Evolutionary conservation across 768 basidiomycete genomes (phyloP), one percentile per base, ranked within the genome.

Genomic region (Suillus americanus): DNA sequence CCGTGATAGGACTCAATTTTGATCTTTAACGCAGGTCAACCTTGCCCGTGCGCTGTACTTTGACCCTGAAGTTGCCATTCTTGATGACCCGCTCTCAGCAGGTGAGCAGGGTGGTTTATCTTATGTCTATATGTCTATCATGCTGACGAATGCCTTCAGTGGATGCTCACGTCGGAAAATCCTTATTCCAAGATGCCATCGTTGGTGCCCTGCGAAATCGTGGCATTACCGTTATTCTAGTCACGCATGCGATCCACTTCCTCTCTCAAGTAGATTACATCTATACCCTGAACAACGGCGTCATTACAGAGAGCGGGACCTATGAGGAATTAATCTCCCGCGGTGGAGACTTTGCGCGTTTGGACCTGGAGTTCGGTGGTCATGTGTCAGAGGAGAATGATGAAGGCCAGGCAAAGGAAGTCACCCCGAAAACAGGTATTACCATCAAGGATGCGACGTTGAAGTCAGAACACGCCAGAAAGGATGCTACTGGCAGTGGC

Each of bases 91-190:
- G 1, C 78, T 89, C 9, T 88, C 86, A 60, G 88, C 88, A 14
- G 86, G 85, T 85, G 64, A 48, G 77, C 68, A 12, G 41, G 40
- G 33, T 30, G n/a, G n/a, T 46, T 50, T 43, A 46, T 33, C 18
- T 28, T 13, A 61, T 48, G 45, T 25, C 33, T 56, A 2, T 57
- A 61, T 48, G 45, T 25, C 33, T 56, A 3, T 57, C 12, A 33
- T 28, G 6, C 28, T 43, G 16, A 25, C 13, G 3, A 40, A 38
- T 41, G 33, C 13, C 5, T 18, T n/a, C 53, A 86, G 87, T 91
- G 59, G 90, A 91, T 70, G 89, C 89, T 1, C 89, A 92, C 68
- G 90, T 92, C 56, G 89, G 89, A 1, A 85, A 85, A 68, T 79
- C 85, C 13, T 79, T 92, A 2, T 91, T 92, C 71, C 79, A 85